phyloP scores from a whole-genome alignment of 495 filamentous ascomycete species.

The Hypoxylon crocopeplum region DNA sequence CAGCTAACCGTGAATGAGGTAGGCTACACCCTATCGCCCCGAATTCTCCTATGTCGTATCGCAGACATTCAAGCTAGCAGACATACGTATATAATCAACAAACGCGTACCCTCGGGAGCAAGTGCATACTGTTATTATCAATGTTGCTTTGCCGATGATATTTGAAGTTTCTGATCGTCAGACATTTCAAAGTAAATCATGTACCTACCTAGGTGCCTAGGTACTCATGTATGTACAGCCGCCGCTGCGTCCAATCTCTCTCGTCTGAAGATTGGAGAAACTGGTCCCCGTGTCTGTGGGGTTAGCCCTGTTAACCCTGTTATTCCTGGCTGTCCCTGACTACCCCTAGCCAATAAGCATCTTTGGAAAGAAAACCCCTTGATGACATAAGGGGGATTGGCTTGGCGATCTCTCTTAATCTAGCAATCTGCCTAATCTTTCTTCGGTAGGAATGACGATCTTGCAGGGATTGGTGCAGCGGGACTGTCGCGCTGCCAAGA shows the following conservation, averaged over 20 bases:
- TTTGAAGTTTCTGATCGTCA: neutral
- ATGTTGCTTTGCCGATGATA: too few species aligned
- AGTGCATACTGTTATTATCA: too few species aligned
- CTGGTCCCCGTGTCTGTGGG: slow-evolving; percentile 15
- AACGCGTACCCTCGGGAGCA: too few species aligned
- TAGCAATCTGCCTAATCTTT: slow-evolving; percentile 13
- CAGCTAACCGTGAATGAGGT: too few species aligned
- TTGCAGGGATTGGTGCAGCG: slow-evolving; percentile 16
- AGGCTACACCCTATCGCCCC: too few species aligned
- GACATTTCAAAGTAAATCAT: too few species aligned
- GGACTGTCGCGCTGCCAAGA: slow-evolving; percentile 19
- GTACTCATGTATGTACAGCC: slow-evolving; percentile 4
- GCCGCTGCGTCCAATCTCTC: neutral
- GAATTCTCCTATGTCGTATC: too few species aligned
- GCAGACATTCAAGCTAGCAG: too few species aligned
- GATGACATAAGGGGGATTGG: slow-evolving; percentile 11
- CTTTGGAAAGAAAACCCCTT: slow-evolving; percentile 17
- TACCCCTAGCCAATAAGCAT: slow-evolving; percentile 19
- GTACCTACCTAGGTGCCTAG: neutral
- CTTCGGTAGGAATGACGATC: slow-evolving; percentile 35
- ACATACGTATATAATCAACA: too few species aligned
- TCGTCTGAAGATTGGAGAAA: slow-evolving; percentile 14
- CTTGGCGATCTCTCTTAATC: slow-evolving; percentile 20
- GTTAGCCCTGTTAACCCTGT: slow-evolving; percentile 7
- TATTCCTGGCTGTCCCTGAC: slow-evolving; percentile 25